These are phyloP conservation scores for Cordyceps militaris DNA, from an alignment of 2,329 filamentous ascomycete species.

Conservation along the genomic window DNA sequence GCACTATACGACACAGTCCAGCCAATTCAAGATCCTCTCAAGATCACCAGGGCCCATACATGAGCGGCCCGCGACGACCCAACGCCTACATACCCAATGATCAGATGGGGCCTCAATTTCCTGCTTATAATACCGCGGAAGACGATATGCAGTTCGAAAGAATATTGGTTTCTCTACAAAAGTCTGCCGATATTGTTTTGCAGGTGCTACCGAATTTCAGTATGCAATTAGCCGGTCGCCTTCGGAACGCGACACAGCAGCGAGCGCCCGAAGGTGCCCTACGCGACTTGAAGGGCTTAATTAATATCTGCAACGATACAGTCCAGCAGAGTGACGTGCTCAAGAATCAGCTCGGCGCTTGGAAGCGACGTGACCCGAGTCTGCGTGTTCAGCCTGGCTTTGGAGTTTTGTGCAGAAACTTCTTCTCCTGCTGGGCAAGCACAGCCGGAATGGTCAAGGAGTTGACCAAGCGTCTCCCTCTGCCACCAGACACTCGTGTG, in stretches of 20 bases:
- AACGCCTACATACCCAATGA: slow-evolving; percentile 3
- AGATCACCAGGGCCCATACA: slow-evolving; percentile 38
- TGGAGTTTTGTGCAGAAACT: slow-evolving; percentile 67
- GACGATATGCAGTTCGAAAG: slow-evolving; percentile 77
- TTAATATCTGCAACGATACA: slow-evolving; percentile 62
- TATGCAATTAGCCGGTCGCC: slow-evolving; percentile 56
- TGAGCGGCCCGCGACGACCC: slow-evolving; percentile 39
- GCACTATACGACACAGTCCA: slow-evolving; percentile 39
- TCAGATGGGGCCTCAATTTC: background rate
- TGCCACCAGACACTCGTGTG: slow-evolving; percentile 61
- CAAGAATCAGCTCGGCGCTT: slow-evolving; percentile 63
- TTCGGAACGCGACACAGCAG: slow-evolving; percentile 56
- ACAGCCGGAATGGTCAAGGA: slow-evolving; percentile 55
- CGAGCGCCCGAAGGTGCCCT: slow-evolving; percentile 53
- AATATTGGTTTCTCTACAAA: slow-evolving; percentile 70
- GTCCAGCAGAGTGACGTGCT: slow-evolving; percentile 68
- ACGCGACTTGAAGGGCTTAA: slow-evolving; percentile 62
- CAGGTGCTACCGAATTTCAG: slow-evolving; percentile 64
- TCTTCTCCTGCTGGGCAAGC: slow-evolving; percentile 63
- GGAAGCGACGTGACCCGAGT: slow-evolving; percentile 79
- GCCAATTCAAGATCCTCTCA: slow-evolving; percentile 36
- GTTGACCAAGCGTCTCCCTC: slow-evolving; percentile 41
- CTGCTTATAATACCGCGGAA: slow-evolving; percentile 34
- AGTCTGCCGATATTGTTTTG: slow-evolving; percentile 66
- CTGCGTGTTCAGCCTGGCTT: slow-evolving; percentile 57